Base-by-base conservation (phyloP, 495 filamentous ascomycete genomes). In the Choiromyces venosus region DNA sequence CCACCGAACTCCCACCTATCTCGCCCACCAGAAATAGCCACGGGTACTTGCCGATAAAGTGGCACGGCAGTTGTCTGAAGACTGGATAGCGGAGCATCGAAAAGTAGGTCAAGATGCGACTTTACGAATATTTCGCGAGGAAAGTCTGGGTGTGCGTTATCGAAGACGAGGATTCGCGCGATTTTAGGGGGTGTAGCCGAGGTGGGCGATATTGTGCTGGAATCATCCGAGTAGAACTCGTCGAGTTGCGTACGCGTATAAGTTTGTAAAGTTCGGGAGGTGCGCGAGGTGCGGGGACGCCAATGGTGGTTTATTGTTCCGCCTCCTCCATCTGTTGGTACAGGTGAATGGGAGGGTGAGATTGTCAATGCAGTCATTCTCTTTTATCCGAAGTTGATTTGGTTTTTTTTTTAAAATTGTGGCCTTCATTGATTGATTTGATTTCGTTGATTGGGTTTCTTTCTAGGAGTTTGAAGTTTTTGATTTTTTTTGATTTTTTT, bases 61-160 rank as follows among this genome's bases (percentile, higher is more conserved):
- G 75, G 75, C n/a, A 77, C 69, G 25, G 75, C 74, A n/a, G 72
- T 65, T 25, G 36, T 38, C 39, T 76, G 66, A 35, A 77, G 74
- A 21, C 66, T 77, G 21, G 40, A 25, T 25, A 77, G 40, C 25
- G 74, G 74, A 35, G 69, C 76, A n/a, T 42, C 70, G 33, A 77
- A 77, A 38, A 77, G 74, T 42, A 77, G 74, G 37, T 77, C 70
- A 2, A 77, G 67, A 67, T 77, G 72, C 7, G 75, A 77, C 42
- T 77, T 77, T 35, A 77, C 76, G 37, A 77, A 77, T 38, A 77
- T 77, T 67, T 77, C 75, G 9, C 74, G 74, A 5, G 75, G 75
- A 38, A 77, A 77, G 18, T 74, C 68, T 12, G 75, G 75, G 33
- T 77, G 75, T 25, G 72, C 69, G 33, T 37, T 69, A 10, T 77